phyloP scores from a whole-genome alignment of 2,329 filamentous ascomycete species.

The Pseudogymnoascus sp. region DNA sequence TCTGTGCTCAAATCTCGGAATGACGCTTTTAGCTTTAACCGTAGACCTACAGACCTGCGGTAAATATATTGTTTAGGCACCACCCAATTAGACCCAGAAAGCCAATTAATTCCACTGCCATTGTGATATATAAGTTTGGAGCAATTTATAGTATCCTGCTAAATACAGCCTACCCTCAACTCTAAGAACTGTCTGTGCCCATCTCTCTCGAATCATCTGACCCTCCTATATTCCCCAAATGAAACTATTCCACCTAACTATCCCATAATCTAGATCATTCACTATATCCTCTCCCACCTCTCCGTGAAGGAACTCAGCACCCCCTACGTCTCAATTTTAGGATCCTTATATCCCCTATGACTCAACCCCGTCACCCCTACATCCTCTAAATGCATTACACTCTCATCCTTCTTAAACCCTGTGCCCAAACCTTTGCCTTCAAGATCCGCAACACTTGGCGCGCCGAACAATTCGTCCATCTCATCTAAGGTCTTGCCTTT shows the following conservation, averaged over 20 bases:
- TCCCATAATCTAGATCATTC: background rate
- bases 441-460: conserved; percentile 35
- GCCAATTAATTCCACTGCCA: background rate
- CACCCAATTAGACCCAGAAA: background rate
- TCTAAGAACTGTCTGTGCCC: background rate
- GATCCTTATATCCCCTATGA: background rate
- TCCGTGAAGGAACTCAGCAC: background rate
- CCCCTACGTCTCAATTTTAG: background rate
- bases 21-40: background rate
- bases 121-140: background rate
- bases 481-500: conserved; percentile 37
- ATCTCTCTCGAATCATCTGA: background rate
- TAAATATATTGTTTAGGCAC: background rate
- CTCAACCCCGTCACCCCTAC: background rate
- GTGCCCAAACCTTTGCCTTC: conserved; percentile 39
- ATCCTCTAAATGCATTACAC: background rate
- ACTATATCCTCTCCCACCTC: background rate
- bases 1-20: background rate
- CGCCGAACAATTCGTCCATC: conserved; percentile 34
- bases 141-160: background rate
- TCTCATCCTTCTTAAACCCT: background rate
- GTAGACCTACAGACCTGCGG: background rate
- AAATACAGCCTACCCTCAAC: background rate
- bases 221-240: background rate
- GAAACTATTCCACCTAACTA: background rate